Conservation (phyloP, 106 monocot species). For the Dendrobium nobile region DNA sequence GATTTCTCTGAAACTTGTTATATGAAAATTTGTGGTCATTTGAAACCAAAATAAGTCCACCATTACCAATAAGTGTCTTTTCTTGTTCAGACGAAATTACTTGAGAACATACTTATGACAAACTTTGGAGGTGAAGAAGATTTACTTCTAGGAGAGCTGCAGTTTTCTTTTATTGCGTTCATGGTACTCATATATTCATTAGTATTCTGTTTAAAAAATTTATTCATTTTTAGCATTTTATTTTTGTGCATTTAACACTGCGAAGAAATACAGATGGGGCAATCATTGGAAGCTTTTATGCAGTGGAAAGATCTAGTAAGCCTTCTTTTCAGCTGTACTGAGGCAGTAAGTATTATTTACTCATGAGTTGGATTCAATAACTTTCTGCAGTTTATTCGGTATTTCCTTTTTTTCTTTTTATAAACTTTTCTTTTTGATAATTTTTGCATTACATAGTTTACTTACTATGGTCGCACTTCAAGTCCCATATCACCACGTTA, state of each 20-base stretch:
- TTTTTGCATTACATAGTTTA: neutral
- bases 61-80: neutral
- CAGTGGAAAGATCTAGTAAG: constrained; percentile 90
- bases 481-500: neutral
- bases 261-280: constrained; percentile 68
- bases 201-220: neutral
- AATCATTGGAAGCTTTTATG: constrained; percentile 92
- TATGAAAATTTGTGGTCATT: neutral
- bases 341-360: constrained; percentile 64
- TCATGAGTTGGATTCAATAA: neutral
- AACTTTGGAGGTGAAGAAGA: constrained; percentile 66
- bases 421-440: neutral
- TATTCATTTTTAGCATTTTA: neutral
- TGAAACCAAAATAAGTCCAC: neutral
- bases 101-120: constrained; percentile 64
- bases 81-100: constrained; percentile 57
- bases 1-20: neutral
- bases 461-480: neutral
- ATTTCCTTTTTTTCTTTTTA: neutral
- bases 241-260: neutral
- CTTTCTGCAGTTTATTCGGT: neutral
- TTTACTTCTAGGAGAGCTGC: constrained; percentile 80
- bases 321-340: constrained; percentile 76
- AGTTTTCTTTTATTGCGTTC: constrained; percentile 88
- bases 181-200: constrained; percentile 33